These are phyloP conservation scores for Pseudogymnoascus sp. DNA, from an alignment of 2,329 filamentous ascomycete species.

Conservation along the genomic window DNA sequence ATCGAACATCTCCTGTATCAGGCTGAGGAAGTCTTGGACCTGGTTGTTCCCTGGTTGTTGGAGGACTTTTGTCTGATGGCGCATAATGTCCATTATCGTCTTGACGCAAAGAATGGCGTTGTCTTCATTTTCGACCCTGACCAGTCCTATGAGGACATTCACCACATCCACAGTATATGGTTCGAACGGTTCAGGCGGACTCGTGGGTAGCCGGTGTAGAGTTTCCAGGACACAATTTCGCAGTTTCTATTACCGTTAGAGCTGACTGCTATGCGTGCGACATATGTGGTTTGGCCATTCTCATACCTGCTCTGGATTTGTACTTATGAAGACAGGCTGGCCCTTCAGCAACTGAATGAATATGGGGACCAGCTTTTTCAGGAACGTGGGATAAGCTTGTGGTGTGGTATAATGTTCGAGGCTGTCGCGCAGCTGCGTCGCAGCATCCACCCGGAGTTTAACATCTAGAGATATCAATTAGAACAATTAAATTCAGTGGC, in stretches of 20 bases:
- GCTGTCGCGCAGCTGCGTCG: slow-evolving; percentile 80
- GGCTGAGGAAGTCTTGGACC: slow-evolving; percentile 80
- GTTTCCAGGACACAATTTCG: slow-evolving; percentile 93
- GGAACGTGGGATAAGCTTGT: slow-evolving; percentile 69
- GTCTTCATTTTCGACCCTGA: slow-evolving; percentile 92
- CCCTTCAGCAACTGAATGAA: slow-evolving; percentile 81
- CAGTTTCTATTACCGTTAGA: slow-evolving; percentile 55
- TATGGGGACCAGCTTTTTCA: slow-evolving; percentile 82
- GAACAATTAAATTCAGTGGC: slow-evolving; percentile 16
- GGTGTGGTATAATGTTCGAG: slow-evolving; percentile 82
- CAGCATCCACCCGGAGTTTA: slow-evolving; percentile 73
- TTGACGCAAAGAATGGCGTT: slow-evolving; percentile 99
- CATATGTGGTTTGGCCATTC: neutral
- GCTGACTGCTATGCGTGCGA: slow-evolving; percentile 5
- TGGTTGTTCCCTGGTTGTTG: slow-evolving; percentile 45
- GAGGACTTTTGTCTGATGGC: slow-evolving; percentile 81
- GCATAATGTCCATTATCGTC: slow-evolving; percentile 93
- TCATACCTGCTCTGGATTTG: slow-evolving; percentile 77
- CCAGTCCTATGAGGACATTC: slow-evolving; percentile 81
- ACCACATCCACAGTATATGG: slow-evolving; percentile 83
- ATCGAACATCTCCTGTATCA: slow-evolving; percentile 94
- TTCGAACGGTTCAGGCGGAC: slow-evolving; percentile 73
- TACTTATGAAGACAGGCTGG: slow-evolving; percentile 84
- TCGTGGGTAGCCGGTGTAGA: slow-evolving; percentile 74
- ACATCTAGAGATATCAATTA: slow-evolving; percentile 51